Evolutionary conservation across 192 early-diverging fungal genomes (phyloP).

Genomic region (Umbelopsis isabellina): DNA sequence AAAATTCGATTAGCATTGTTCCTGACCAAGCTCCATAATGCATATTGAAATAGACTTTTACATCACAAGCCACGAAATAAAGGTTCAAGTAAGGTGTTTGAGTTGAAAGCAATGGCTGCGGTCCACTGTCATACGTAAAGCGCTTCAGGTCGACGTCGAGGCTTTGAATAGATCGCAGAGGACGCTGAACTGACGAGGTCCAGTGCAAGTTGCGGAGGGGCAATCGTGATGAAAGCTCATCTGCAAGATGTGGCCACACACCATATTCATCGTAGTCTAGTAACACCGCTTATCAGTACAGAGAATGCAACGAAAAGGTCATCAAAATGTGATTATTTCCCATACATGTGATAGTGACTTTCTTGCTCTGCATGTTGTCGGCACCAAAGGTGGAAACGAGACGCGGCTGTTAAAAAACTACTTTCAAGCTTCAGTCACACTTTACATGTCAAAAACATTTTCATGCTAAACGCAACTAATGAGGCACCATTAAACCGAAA

Average conservation of each 20-base stretch:
- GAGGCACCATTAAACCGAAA: not conserved
- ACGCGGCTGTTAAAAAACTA: not conserved
- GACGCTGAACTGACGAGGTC: constrained; percentile 69
- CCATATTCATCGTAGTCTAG: constrained; percentile 60
- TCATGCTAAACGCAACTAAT: constrained; percentile 13
- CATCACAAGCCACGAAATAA: constrained; percentile 80
- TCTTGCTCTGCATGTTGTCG: constrained; percentile 29
- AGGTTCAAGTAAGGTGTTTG: constrained; percentile 76
- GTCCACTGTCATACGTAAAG: constrained; percentile 47
- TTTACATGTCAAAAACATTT: constrained; percentile 21
- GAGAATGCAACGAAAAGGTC: not conserved
- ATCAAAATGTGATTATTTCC: not conserved
- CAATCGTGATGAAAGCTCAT: constrained; percentile 69
- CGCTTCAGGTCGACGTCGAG: constrained; percentile 63
- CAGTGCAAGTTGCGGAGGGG: constrained; percentile 82
- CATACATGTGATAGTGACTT: constrained; percentile 48
- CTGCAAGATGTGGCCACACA: constrained; percentile 66
- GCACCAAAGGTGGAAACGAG: not conserved
- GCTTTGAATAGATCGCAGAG: constrained; percentile 62
- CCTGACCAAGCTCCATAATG: not conserved
- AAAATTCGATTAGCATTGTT: constrained; percentile 1
- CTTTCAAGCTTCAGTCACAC: constrained; percentile 1
- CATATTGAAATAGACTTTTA: constrained; percentile 35
- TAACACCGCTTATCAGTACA: not conserved
- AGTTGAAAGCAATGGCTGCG: constrained; percentile 43